These are phyloP conservation scores for Obelidium mucronatum DNA, from an alignment of 192 early-diverging fungal genomes.

Conservation along the genomic window DNA sequence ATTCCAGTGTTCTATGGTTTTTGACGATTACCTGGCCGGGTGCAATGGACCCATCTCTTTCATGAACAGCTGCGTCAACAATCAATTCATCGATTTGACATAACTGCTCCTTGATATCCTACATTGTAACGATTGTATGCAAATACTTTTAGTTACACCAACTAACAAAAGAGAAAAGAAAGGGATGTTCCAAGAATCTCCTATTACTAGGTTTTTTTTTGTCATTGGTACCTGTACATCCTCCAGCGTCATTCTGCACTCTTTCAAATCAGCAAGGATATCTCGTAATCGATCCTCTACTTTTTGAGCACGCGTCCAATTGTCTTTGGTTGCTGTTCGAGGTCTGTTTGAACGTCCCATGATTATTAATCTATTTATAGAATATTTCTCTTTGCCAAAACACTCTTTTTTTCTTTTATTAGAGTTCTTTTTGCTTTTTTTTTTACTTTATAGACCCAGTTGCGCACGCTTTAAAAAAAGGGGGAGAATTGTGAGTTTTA, in stretches of 20 bases:
- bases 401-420: too few species aligned
- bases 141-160: not conserved
- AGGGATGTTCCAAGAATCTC: too few species aligned
- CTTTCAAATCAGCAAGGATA: slow-evolving; percentile 19
- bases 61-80: slow-evolving; percentile 25
- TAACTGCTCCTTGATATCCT: slow-evolving; percentile 30
- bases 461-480: not conserved
- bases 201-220: not conserved
- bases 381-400: too few species aligned
- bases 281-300: slow-evolving; percentile 22
- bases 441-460: not conserved
- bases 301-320: slow-evolving; percentile 22
- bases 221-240: slow-evolving; percentile 17
- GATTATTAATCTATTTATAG: too few species aligned
- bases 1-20: not conserved
- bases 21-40: slow-evolving; percentile 18
- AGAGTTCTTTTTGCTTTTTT: not conserved
- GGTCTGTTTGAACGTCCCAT: not conserved
- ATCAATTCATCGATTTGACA: slow-evolving; percentile 23
- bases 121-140: not conserved
- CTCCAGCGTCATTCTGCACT: not conserved
- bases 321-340: not conserved
- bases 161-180: too few species aligned
- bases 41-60: slow-evolving; percentile 27
- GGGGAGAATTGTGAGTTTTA: not conserved